Evolutionary conservation across 2,329 filamentous ascomycete genomes (phyloP), one percentile per base, ranked within the genome.

Genomic region (Cryphonectria radicalis): DNA sequence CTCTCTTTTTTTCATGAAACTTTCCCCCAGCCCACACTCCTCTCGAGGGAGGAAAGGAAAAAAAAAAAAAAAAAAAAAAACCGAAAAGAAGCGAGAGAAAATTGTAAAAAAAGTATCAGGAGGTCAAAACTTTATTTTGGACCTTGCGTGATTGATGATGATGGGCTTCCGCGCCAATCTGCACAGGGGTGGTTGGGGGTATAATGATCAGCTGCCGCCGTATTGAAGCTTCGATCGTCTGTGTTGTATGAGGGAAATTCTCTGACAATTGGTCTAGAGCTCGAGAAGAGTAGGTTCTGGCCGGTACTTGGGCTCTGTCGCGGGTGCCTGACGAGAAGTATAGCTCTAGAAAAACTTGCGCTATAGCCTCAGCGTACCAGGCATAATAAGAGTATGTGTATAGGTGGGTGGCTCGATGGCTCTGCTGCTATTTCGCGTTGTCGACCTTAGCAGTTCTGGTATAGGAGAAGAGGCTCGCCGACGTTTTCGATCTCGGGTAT

Each of bases 401-500:
- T 35, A 28, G 25, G 35, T 62, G 7, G 22, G 37, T 40, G 22
- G 19, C 5, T 64, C n/a, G 62, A 43, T 32, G 22, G 42, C 35
- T 28, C 11, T 32, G 32, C 35, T 57, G 43, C 22, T 43, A 62
- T 19, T 50, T 50, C 35, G 25, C 13, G 43, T 22, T 22, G n/a
- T 25, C 46, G 63, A 50, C 22, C 77, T 73, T 73, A 86, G 78
- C 84, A 85, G 65, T 89, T 90, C 81, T 95, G 93, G 80, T 99
- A 99, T 75, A 99, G 89, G 63, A 99, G 87, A 66, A 99, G 87
- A 32, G 96, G 96, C 83, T 99, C 96, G 82, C 96, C 96, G 70
- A 98, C 92, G 81, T 98, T 97, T 83, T 98, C 95, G 82, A 99
- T 98, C 83, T 99, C 96, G 64, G 96, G 96, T 79, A 99, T 98